Evolutionary conservation across 1,139 yeast genomes (phyloP), one percentile per base, ranked within the genome.

Genomic region (Schwanniomyces etchellsii): DNA sequence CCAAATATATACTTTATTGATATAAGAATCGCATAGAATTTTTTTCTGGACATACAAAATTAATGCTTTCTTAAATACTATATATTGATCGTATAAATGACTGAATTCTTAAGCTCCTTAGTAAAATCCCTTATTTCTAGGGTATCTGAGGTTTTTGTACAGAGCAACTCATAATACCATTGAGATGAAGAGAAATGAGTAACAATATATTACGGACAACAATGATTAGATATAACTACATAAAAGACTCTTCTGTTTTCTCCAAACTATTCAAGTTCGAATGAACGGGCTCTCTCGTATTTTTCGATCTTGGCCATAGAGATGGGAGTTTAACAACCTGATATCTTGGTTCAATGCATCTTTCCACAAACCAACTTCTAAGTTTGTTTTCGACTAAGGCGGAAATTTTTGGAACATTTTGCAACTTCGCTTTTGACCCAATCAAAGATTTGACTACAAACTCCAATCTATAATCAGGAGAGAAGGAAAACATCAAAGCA

Each of bases 331-430:
- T 74, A 14, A 91, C 77, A 31, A 84, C 81, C 54, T 86, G 95
- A 47, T 81, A 89, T 40, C 95, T 67, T 1, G 99, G 99, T 44
- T 86, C 94, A 5, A 93, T 94, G 48, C 96, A 86, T 38, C 96
- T 67, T 44, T 88, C 96, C 18, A 81, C 77, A 51, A 93, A 88
- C 95, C 96, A 88, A 38, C 80, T 81, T 40, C 93, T 72, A 28
- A 93, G 69, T 40, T 81, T 80, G 37, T 77, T 75, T 48, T 91
- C 97, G 21, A 93, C 77, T 29, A 93, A 63, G 30, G 86, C 79
- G 5, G 95, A 78, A 24, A 93, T 78, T 48, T 91, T 88, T 6
- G 98, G 97, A 10, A 91, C 88, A 48, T 93, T 91, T 55, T 89
- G 95, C 24, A 93, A 64, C 50, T 91, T 81, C 0, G 97, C 89